A percentile compares a stretch with the other conserved stretches of the same genome.
Conservation (phyloP, 2,329 filamentous ascomycete species). For the Aschersonia sp. region DNA sequence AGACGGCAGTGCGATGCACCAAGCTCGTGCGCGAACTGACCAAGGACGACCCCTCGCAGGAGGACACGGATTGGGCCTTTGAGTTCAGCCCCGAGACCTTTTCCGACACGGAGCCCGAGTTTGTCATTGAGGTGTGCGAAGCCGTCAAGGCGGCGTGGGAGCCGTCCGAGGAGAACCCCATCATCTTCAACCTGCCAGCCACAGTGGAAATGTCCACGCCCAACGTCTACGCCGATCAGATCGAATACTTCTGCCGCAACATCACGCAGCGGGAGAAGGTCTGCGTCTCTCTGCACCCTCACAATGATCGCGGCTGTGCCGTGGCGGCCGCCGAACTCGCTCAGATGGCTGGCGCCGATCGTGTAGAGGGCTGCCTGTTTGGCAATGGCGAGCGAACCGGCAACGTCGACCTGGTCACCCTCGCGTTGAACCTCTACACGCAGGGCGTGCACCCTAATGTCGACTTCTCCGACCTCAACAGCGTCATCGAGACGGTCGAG, state of each 20-base stretch:
- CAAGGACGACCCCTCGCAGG: constrained; percentile 53
- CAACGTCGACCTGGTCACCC: constrained; percentile 87
- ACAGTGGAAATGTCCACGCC: constrained; percentile 92
- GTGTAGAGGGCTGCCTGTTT: constrained; percentile 83
- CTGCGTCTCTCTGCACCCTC: constrained; percentile 79
- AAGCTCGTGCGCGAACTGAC: constrained; percentile 80
- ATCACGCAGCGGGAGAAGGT: constrained; percentile 78
- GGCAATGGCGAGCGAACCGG: constrained; percentile 89
- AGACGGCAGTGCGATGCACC: constrained; percentile 72
- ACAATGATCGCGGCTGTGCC: constrained; percentile 78
- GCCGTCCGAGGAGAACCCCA: constrained; percentile 60
- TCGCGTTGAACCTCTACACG: constrained; percentile 88
- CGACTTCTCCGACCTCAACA: constrained; percentile 82
- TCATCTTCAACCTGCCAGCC: constrained; percentile 94
- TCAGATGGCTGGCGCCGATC: constrained; percentile 90
- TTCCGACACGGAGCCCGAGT: constrained; percentile 79
- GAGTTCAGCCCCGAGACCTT: constrained; percentile 83
- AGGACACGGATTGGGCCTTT: constrained; percentile 56
- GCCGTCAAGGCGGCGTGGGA: constrained; percentile 92
- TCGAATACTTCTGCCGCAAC: constrained; percentile 86
- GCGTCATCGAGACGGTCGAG: constrained; percentile 80
- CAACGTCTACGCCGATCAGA: constrained; percentile 90
- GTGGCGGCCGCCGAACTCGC: constrained; percentile 73
- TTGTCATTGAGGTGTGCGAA: constrained; percentile 69
- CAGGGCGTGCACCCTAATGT: constrained; percentile 76